Percentiles rank a stretch among this genome's conserved stretches.
Conservation (phyloP, 1,284 basidiomycete genomes). For the Takashimella tepidaria region DNA sequence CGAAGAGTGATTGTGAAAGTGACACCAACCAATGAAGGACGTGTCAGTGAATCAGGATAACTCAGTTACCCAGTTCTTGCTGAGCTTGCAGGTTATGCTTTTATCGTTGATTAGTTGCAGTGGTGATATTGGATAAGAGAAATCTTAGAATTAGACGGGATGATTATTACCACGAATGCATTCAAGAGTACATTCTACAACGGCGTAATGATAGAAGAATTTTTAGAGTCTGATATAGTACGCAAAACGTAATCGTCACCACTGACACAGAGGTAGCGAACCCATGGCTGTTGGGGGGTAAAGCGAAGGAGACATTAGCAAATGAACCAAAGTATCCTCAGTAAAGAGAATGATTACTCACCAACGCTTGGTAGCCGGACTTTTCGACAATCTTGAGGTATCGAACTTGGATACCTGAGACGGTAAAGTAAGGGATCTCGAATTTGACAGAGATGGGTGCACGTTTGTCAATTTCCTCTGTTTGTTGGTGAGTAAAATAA, state of each 20-base stretch:
- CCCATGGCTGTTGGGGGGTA: too few species aligned
- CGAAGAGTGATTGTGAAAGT: slow-evolving; percentile 12
- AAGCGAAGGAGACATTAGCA: too few species aligned
- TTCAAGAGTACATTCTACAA: too few species aligned
- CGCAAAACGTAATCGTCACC: slow-evolving; percentile 77
- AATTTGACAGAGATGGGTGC: slow-evolving; percentile 95
- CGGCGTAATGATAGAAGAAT: slow-evolving; percentile 41
- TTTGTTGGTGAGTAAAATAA: too few species aligned
- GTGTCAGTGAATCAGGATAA: too few species aligned
- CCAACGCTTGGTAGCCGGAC: slow-evolving; percentile 89
- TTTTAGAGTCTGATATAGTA: slow-evolving; percentile 45
- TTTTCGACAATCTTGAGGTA: slow-evolving; percentile 99
- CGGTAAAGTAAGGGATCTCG: slow-evolving; percentile 97
- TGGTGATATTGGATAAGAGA: too few species aligned
- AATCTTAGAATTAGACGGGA: too few species aligned
- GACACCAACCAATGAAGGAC: too few species aligned
- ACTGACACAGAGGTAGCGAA: slow-evolving; percentile 72
- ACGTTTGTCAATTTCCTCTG: slow-evolving; percentile 80
- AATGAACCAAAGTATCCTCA: slow-evolving; percentile 4
- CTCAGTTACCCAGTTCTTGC: too few species aligned
- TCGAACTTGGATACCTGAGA: slow-evolving; percentile 83
- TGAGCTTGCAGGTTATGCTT: too few species aligned
- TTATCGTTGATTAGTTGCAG: too few species aligned
- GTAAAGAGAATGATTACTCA: slow-evolving; percentile 28
- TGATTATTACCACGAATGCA: too few species aligned